A percentile compares a stretch with the other conserved stretches of the same genome.
Evolutionary conservation across 768 basidiomycete genomes (phyloP).

Genomic region (Kwoniella dendrophila): DNA sequence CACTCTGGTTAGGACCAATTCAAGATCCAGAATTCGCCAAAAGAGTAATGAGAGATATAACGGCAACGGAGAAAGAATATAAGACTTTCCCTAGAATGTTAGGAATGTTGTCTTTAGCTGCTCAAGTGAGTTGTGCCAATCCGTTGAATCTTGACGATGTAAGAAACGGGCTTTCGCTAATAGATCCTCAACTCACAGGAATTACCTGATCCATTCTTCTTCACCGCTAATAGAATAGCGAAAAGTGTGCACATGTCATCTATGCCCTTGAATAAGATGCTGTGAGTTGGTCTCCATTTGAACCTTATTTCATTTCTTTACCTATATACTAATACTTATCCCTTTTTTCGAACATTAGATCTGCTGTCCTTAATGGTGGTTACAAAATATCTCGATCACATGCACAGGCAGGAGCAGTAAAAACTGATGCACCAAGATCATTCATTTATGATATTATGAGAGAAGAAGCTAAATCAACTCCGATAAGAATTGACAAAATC

Average conservation of each 20-base stretch:
- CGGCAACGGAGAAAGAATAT: conserved; percentile 66
- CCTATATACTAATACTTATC: background rate
- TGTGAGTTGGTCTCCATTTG: conserved; percentile 17
- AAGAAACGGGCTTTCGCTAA: background rate
- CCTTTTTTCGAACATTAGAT: conserved; percentile 60
- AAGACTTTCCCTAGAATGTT: conserved; percentile 82
- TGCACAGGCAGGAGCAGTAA: conserved; percentile 82
- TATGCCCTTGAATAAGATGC: conserved; percentile 18
- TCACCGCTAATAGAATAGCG: conserved; percentile 41
- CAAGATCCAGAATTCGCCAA: conserved; percentile 75
- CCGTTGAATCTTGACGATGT: background rate
- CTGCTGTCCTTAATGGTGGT: conserved; percentile 84
- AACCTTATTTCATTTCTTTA: background rate
- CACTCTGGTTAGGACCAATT: conserved; percentile 92
- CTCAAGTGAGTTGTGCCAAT: conserved; percentile 68
- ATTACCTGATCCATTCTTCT: conserved; percentile 45
- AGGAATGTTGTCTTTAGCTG: conserved; percentile 90
- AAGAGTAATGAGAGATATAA: conserved; percentile 74
- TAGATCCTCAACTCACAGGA: conserved; percentile 30
- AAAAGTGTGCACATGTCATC: conserved; percentile 32
- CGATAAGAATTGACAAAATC: conserved; percentile 82
- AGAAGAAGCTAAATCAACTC: conserved; percentile 77
- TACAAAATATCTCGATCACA: conserved; percentile 87
- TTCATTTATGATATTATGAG: conserved; percentile 81
- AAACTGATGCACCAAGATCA: conserved; percentile 74